A percentile compares a stretch with the other conserved stretches of the same genome.
phyloP scores from a whole-genome alignment of 164 flowering plant genomes.

The Amborella trichopoda region DNA sequence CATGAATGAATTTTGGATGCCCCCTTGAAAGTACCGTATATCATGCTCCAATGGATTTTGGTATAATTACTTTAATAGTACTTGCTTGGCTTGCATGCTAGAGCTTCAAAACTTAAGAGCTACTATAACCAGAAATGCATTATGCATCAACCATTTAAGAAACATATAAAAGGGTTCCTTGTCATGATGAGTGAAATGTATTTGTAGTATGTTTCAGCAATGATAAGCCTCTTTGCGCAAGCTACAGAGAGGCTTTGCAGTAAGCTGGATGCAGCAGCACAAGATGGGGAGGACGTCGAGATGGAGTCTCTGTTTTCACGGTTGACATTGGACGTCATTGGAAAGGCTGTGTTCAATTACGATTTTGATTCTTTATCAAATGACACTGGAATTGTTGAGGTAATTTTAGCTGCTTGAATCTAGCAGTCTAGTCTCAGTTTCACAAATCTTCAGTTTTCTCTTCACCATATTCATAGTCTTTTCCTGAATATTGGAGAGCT shows the following conservation, averaged over 20 bases:
- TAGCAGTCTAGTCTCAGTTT: too few species aligned
- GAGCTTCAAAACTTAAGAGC: too few species aligned
- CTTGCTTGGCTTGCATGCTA: too few species aligned
- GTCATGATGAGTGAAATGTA: too few species aligned
- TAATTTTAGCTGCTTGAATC: constrained; percentile 13
- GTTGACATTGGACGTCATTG: constrained; percentile 90
- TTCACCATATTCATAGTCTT: background rate
- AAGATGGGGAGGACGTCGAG: constrained; percentile 87
- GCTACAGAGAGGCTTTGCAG: constrained; percentile 84
- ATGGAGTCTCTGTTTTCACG: constrained; percentile 98
- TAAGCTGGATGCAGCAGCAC: constrained; percentile 77
- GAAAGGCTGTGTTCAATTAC: constrained; percentile 97
- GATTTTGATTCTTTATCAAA: constrained; percentile 91
- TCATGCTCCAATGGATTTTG: too few species aligned
- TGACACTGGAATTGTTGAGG: constrained; percentile 95
- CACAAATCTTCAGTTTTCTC: background rate
- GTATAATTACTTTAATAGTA: too few species aligned
- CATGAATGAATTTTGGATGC: too few species aligned
- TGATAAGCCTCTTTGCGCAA: constrained; percentile 73
- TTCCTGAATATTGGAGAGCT: background rate
- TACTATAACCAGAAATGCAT: too few species aligned
- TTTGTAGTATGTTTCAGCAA: constrained; percentile 81
- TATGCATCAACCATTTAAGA: too few species aligned
- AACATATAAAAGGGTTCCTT: too few species aligned
- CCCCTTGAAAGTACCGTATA: too few species aligned